Percentiles rank a stretch among this genome's conserved stretches.
phyloP scores from a whole-genome alignment of 1,284 basidiomycete genomes.

The Ustilago sp. region DNA sequence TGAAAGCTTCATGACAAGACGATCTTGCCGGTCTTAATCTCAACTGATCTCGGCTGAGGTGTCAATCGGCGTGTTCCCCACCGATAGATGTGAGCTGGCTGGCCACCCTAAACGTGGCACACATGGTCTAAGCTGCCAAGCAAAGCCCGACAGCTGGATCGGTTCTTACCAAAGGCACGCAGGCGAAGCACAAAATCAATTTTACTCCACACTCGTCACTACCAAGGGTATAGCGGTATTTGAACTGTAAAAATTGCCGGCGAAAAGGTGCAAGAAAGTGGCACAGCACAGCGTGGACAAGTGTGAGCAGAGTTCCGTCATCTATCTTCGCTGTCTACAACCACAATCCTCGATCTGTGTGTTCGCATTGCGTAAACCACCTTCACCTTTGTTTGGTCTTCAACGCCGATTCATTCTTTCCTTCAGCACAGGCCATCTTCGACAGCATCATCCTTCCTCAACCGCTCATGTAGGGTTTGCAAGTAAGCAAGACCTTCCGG shows the following conservation, averaged over 20 bases:
- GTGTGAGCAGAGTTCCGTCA: not conserved
- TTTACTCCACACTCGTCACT: conserved; percentile 32
- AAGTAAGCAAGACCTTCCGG: not conserved
- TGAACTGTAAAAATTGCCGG: not conserved
- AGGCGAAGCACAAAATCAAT: not conserved
- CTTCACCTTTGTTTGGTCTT: not conserved
- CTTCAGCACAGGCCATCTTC: conserved; percentile 14
- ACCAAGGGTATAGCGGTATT: not conserved
- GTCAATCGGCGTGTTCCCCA: not conserved
- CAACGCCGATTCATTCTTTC: conserved; percentile 21
- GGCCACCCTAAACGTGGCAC: not conserved
- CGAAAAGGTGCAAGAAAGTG: not conserved
- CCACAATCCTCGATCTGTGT: conserved; percentile 27
- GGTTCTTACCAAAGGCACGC: conserved; percentile 35
- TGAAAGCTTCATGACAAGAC: not conserved
- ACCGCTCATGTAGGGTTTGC: not conserved
- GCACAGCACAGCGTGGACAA: conserved; percentile 16
- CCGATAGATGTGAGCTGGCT: not conserved
- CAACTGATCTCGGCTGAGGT: not conserved
- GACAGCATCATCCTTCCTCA: not conserved
- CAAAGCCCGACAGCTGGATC: conserved; percentile 19
- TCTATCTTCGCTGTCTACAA: not conserved
- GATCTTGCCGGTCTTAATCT: not conserved
- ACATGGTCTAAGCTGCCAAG: conserved; percentile 6
- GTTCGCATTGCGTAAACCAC: conserved; percentile 2